These are phyloP conservation scores for Pseudocercospora fuligena DNA, from an alignment of 2,329 filamentous ascomycete species.

Conservation along the genomic window DNA sequence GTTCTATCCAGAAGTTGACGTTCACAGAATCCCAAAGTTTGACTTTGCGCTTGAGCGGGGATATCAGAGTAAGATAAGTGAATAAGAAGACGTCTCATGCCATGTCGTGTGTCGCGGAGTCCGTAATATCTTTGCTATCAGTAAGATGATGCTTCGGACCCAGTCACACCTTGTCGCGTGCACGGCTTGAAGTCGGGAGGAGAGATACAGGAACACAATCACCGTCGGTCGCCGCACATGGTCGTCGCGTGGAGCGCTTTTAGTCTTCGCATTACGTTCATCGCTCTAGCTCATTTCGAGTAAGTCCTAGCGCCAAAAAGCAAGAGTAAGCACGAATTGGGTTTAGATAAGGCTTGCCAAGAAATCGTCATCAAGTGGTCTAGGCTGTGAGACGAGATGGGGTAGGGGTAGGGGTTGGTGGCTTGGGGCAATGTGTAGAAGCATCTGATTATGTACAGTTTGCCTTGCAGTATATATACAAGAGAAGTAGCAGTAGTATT, in stretches of 20 bases:
- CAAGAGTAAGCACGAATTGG: not conserved
- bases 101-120: not conserved
- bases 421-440: not conserved
- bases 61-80: too few relatives aligned
- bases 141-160: not conserved
- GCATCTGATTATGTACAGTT: constrained; percentile 10
- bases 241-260: not conserved
- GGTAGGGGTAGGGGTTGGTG: not conserved
- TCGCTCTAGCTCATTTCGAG: not conserved
- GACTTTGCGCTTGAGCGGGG: too few relatives aligned
- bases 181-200: constrained; percentile 11
- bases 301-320: not conserved
- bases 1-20: too few relatives aligned
- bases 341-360: constrained; percentile 6
- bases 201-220: not conserved
- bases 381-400: not conserved
- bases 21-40: not conserved
- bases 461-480: constrained; percentile 10
- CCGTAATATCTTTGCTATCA: not conserved
- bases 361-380: not conserved
- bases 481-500: not conserved
- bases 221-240: not conserved
- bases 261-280: constrained; percentile 6
- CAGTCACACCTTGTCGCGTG: not conserved
- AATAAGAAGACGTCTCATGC: too few relatives aligned